phyloP scores from a whole-genome alignment of 495 filamentous ascomycete species.

The Aspergillus leporis region DNA sequence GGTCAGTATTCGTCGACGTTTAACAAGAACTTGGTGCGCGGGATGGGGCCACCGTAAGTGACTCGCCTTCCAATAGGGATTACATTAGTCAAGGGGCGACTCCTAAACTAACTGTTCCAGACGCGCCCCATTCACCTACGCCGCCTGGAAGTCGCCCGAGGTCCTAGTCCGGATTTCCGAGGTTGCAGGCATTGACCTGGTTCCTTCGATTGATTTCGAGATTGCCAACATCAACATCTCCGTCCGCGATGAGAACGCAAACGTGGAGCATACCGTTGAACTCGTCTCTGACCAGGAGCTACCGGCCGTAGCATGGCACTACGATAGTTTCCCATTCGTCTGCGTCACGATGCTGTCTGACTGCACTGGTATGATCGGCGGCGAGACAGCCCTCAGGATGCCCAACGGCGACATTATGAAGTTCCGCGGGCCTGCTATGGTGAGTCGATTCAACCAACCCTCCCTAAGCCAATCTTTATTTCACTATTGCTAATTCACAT shows the following conservation, averaged over 20 bases:
- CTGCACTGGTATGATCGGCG: conserved; percentile 67
- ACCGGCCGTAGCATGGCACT: conserved; percentile 70
- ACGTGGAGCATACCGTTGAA: conserved; percentile 40
- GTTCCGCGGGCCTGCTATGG: conserved; percentile 67
- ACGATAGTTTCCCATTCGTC: conserved; percentile 74
- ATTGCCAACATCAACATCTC: conserved; percentile 73
- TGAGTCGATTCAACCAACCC: too few species aligned
- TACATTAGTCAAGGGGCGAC: not conserved
- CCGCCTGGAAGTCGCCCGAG: conserved; percentile 66
- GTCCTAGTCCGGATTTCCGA: conserved; percentile 62
- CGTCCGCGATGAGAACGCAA: conserved; percentile 50
- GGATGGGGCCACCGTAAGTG: conserved; percentile 63
- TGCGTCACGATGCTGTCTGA: conserved; percentile 78
- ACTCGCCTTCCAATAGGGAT: not conserved
- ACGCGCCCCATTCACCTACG: conserved; percentile 65
- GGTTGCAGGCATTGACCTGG: conserved; percentile 68
- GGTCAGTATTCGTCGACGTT: conserved; percentile 63
- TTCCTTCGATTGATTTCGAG: conserved; percentile 68
- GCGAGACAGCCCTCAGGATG: conserved; percentile 67
- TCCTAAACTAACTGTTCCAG: conserved; percentile 26
- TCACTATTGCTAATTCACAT: too few species aligned
- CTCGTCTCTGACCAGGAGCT: too few species aligned
- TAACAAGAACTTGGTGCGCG: conserved; percentile 63
- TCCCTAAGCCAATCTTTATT: too few species aligned
- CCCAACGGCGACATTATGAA: conserved; percentile 63